Percentiles rank a stretch among this genome's conserved stretches.
Evolutionary conservation across 108 stramenopile species (phyloP).

Genomic region (Nitzschia palea): DNA sequence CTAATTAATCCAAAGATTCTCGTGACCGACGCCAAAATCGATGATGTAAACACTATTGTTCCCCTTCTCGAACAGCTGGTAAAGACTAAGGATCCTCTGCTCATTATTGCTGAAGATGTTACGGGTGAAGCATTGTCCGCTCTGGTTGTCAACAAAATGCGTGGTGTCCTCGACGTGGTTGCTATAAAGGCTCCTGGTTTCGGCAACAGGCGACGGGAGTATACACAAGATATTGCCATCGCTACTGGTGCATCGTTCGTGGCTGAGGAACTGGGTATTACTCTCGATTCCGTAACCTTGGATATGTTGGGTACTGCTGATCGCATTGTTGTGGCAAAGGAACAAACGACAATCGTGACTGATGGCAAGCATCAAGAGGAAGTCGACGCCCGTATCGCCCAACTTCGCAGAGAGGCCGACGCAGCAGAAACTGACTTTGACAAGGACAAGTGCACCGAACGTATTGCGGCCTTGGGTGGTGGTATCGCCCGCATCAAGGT

Average conservation of each 20-base stretch:
- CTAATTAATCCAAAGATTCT: constrained; percentile 78
- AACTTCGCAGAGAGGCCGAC: constrained; percentile 86
- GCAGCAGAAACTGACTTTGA: constrained; percentile 92
- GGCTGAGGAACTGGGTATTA: constrained; percentile 95
- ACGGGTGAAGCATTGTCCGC: constrained; percentile 96
- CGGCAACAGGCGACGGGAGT: constrained; percentile 92
- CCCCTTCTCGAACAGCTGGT: constrained; percentile 95
- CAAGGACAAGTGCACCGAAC: constrained; percentile 90
- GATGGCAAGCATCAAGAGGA: constrained; percentile 91
- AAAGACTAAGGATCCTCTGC: constrained; percentile 94
- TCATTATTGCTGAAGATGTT: constrained; percentile 96
- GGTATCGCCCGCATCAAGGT: constrained; percentile 98
- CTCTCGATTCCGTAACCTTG: constrained; percentile 88
- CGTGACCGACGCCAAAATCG: constrained; percentile 96
- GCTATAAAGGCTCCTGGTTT: constrained; percentile 97
- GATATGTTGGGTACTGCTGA: constrained; percentile 96
- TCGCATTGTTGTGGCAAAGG: constrained; percentile 91
- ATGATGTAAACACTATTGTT: constrained; percentile 92
- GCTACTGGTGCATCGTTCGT: constrained; percentile 96
- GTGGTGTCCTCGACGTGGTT: constrained; percentile 95
- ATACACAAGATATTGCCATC: constrained; percentile 97
- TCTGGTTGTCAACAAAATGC: constrained; percentile 98
- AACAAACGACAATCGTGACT: constrained; percentile 93
- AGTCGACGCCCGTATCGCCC: constrained; percentile 84
- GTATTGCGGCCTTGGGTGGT: constrained; percentile 94